Evolutionary conservation across 2,329 filamentous ascomycete species (phyloP).

Genomic region (Pseudogymnoascus sp.): DNA sequence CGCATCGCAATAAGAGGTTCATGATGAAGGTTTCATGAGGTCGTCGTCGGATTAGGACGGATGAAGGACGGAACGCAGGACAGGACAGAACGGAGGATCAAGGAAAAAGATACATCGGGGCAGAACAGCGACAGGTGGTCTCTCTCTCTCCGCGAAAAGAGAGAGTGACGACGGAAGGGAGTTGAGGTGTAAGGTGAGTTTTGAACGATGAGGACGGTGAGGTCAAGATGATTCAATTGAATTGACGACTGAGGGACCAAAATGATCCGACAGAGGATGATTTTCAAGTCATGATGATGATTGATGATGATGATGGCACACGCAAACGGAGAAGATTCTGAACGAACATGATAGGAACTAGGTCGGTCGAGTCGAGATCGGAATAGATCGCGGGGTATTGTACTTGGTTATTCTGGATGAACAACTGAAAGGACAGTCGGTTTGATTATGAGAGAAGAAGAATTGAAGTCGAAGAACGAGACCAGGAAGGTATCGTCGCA

Average conservation of each 20-base stretch:
- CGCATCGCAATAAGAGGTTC: conserved; percentile 28
- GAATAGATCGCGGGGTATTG: not conserved
- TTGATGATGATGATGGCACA: not conserved
- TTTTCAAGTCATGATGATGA: conserved; percentile 12
- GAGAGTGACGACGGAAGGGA: conserved; percentile 12
- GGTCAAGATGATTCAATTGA: conserved; percentile 3
- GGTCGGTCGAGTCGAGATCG: not conserved
- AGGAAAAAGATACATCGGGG: conserved; percentile 29
- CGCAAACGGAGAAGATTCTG: conserved; percentile 11
- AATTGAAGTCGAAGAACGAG: conserved; percentile 13
- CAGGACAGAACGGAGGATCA: conserved; percentile 25
- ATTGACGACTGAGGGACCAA: conserved; percentile 9
- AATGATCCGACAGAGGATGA: conserved; percentile 6
- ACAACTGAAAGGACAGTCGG: conserved; percentile 27
- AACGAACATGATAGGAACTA: not conserved
- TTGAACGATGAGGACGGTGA: not conserved
- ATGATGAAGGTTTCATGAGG: conserved; percentile 21
- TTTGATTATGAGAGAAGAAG: not conserved
- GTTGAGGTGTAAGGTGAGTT: not conserved
- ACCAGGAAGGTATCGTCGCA: conserved; percentile 10
- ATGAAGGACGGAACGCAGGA: not conserved
- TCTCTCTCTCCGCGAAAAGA: not conserved
- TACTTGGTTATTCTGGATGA: conserved; percentile 14
- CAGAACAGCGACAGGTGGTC: conserved; percentile 16
- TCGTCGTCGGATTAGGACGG: conserved; percentile 14